These are phyloP conservation scores for Lactuca saligna DNA, from an alignment of 129 eudicot species.

Conservation along the genomic window DNA sequence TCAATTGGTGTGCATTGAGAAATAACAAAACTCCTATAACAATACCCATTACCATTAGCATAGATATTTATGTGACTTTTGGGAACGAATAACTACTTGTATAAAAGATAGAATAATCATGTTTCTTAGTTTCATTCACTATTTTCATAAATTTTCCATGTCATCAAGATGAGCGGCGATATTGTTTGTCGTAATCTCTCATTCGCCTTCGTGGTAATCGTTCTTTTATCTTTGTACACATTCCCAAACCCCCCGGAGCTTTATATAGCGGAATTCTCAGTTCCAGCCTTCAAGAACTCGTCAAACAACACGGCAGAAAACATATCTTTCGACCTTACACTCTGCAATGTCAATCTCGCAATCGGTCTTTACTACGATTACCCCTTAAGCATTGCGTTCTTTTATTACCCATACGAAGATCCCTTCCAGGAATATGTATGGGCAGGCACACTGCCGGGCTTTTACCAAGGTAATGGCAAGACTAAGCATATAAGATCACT, in stretches of 20 bases:
- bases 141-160: too few species aligned
- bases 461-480: constrained; percentile 18
- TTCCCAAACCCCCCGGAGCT: constrained; percentile 1
- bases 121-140: too few species aligned
- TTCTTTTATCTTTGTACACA: background rate
- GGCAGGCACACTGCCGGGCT: background rate
- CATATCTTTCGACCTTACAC: constrained; percentile 8
- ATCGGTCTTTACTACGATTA: constrained; percentile 14
- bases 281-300: constrained; percentile 8
- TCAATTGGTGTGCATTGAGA: too few species aligned
- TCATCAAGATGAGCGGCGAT: too few species aligned
- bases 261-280: constrained; percentile 10
- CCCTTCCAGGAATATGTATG: constrained; percentile 13
- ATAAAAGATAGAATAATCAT: too few species aligned
- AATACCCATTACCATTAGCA: too few species aligned
- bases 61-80: too few species aligned
- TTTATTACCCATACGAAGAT: background rate
- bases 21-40: too few species aligned
- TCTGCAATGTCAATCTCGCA: constrained; percentile 10
- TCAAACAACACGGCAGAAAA: background rate
- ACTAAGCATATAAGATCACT: constrained; percentile 6
- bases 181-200: too few species aligned
- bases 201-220: too few species aligned
- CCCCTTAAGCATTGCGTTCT: constrained; percentile 8
- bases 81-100: too few species aligned